Conservation (phyloP, 1,284 basidiomycete species). For the Phellopilus nigrolimitatus region DNA sequence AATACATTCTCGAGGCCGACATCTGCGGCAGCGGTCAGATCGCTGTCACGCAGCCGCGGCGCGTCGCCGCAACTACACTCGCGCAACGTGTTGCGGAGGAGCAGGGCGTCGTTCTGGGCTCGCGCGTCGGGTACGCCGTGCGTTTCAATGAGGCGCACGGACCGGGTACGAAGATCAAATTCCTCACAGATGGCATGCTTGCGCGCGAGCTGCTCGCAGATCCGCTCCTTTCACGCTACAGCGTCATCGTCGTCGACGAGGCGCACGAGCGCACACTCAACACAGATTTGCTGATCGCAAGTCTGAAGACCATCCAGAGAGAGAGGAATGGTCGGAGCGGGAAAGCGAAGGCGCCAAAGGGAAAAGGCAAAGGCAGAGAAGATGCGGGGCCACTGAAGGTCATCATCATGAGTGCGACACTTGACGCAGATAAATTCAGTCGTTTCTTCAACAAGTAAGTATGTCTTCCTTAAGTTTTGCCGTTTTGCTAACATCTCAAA, state of each 20-base stretch:
- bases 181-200: constrained; percentile 96
- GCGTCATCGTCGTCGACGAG: constrained; percentile 91
- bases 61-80: constrained; percentile 91
- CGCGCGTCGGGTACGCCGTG: constrained; percentile 88
- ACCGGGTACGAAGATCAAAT: constrained; percentile 80
- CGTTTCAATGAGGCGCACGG: constrained; percentile 87
- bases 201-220: constrained; percentile 85
- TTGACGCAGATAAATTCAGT: constrained; percentile 93
- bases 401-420: constrained; percentile 95
- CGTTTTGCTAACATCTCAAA: constrained; percentile 5
- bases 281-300: constrained; percentile 92
- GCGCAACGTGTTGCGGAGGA: constrained; percentile 87
- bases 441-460: constrained; percentile 79
- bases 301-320: constrained; percentile 82
- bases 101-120: constrained; percentile 66
- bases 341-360: constrained; percentile 32
- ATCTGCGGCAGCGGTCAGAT: constrained; percentile 63
- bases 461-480: neutral
- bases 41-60: constrained; percentile 88
- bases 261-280: constrained; percentile 95
- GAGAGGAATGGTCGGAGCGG: constrained; percentile 55
- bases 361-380: constrained; percentile 31
- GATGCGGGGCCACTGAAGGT: constrained; percentile 71
- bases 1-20: constrained; percentile 79
- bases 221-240: constrained; percentile 76